Evolutionary conservation across 345 rosid species (phyloP).

Genomic region (Trapa incisa): DNA sequence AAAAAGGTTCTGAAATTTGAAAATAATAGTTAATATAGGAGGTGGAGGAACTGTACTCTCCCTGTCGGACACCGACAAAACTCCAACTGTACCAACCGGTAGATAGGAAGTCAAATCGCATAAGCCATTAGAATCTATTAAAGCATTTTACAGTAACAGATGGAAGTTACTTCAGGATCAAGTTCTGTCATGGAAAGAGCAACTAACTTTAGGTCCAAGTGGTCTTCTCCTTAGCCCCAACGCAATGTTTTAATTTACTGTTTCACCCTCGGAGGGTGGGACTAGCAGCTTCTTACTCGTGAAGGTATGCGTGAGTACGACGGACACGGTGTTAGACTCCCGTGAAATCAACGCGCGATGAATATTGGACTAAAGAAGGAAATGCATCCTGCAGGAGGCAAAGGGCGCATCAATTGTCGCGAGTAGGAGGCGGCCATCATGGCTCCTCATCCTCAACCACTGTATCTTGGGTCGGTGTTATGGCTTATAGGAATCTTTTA

Average conservation of each 20-base stretch:
- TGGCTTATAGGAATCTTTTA: too few species aligned
- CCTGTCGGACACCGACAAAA: not conserved
- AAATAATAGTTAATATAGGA: not conserved
- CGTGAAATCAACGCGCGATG: not conserved
- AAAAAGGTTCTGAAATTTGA: not conserved
- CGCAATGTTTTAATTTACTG: not conserved
- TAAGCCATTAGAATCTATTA: not conserved
- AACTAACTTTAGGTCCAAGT: too few species aligned
- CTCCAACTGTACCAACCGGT: not conserved
- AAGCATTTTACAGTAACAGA: too few species aligned
- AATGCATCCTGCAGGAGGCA: too few species aligned
- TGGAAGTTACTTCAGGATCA: slow-evolving; percentile 6
- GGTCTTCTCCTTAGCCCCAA: not conserved
- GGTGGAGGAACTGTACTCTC: not conserved
- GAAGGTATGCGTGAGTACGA: not conserved
- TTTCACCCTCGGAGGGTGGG: not conserved
- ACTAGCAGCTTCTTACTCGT: not conserved
- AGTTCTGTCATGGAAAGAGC: not conserved
- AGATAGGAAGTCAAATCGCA: not conserved
- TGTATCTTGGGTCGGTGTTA: too few species aligned
- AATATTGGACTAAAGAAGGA: too few species aligned
- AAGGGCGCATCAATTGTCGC: too few species aligned
- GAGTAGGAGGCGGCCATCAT: too few species aligned
- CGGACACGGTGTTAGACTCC: not conserved
- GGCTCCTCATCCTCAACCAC: too few species aligned